Percentiles rank a stretch among this genome's conserved stretches.
Evolutionary conservation across 208 protist species (phyloP).

Genomic region (Angomonas deanei): DNA sequence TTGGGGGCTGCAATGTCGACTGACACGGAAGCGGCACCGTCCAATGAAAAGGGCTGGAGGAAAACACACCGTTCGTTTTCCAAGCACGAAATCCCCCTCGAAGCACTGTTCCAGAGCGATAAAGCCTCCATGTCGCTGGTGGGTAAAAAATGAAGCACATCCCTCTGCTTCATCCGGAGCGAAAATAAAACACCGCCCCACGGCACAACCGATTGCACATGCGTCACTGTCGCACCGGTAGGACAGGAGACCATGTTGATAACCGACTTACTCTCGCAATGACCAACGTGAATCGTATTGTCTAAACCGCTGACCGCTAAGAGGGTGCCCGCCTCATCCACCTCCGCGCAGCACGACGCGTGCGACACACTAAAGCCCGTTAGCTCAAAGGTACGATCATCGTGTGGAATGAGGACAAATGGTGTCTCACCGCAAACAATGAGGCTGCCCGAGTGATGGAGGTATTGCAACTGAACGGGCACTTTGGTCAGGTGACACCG

Average conservation of each 20-base stretch:
- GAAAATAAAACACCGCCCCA: slow-evolving; percentile 58
- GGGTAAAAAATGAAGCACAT: slow-evolving; percentile 51
- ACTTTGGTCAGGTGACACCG: not conserved
- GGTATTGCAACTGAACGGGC: not conserved
- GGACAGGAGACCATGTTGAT: slow-evolving; percentile 37
- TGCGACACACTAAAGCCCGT: not conserved
- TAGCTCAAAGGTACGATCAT: not conserved
- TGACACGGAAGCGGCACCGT: too few relatives aligned
- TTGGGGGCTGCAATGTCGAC: slow-evolving; percentile 8
- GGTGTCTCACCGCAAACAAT: not conserved
- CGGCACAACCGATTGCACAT: slow-evolving; percentile 34
- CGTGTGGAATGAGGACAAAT: not conserved
- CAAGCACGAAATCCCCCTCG: slow-evolving; percentile 27
- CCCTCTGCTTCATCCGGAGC: slow-evolving; percentile 42
- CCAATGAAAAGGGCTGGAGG: slow-evolving; percentile 44
- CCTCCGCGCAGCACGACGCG: not conserved
- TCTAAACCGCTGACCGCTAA: not conserved
- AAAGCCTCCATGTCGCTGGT: not conserved
- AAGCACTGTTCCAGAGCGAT: not conserved
- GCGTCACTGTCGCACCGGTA: slow-evolving; percentile 59
- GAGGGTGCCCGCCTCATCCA: not conserved
- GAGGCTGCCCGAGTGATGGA: not conserved
- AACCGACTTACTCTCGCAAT: slow-evolving; percentile 39
- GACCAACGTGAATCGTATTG: slow-evolving; percentile 14
- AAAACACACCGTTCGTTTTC: slow-evolving; percentile 84